These are phyloP conservation scores for Exophiala sideris DNA, from an alignment of 2,329 filamentous ascomycete genomes.

Conservation along the genomic window DNA sequence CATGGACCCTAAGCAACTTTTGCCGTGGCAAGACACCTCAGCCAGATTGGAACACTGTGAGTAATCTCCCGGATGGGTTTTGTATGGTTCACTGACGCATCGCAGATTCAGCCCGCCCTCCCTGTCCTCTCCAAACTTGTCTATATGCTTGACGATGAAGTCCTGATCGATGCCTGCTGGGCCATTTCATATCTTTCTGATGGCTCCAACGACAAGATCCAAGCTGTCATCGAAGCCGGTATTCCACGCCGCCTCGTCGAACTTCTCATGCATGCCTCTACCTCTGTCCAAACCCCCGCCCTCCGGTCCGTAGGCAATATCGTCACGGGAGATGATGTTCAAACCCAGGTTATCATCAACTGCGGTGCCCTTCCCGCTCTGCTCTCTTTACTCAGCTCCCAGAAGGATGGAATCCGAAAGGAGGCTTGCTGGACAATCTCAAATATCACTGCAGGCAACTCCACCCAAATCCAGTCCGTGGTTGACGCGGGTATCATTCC, in stretches of 20 bases:
- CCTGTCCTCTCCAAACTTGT: slow-evolving; percentile 95
- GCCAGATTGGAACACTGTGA: slow-evolving; percentile 92
- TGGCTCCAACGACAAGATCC: slow-evolving; percentile 98
- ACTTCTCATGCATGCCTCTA: slow-evolving; percentile 95
- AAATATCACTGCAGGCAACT: slow-evolving; percentile 98
- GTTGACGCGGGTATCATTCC: slow-evolving; percentile 97
- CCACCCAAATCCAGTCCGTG: slow-evolving; percentile 92
- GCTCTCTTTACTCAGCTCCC: slow-evolving; percentile 89
- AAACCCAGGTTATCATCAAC: slow-evolving; percentile 99
- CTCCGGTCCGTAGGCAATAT: slow-evolving; percentile 98
- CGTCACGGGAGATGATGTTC: slow-evolving; percentile 95
- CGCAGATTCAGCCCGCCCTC: slow-evolving; percentile 85
- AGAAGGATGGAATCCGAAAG: slow-evolving; percentile 98
- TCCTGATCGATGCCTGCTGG: slow-evolving; percentile 98
- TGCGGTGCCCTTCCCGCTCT: slow-evolving; percentile 88
- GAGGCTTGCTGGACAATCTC: slow-evolving; percentile 99
- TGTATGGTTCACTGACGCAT: slow-evolving; percentile 26
- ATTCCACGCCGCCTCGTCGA: slow-evolving; percentile 95
- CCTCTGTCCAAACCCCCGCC: slow-evolving; percentile 94
- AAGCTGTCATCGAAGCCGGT: slow-evolving; percentile 96
- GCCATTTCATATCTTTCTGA: slow-evolving; percentile 98
- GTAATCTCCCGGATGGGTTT: slow-evolving; percentile 37
- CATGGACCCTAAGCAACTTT: slow-evolving; percentile 99
- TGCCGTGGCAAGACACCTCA: slow-evolving; percentile 99
- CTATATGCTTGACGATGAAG: slow-evolving; percentile 97